Conservation (phyloP, 306 rosid species). For the Acmispon strigosus region DNA sequence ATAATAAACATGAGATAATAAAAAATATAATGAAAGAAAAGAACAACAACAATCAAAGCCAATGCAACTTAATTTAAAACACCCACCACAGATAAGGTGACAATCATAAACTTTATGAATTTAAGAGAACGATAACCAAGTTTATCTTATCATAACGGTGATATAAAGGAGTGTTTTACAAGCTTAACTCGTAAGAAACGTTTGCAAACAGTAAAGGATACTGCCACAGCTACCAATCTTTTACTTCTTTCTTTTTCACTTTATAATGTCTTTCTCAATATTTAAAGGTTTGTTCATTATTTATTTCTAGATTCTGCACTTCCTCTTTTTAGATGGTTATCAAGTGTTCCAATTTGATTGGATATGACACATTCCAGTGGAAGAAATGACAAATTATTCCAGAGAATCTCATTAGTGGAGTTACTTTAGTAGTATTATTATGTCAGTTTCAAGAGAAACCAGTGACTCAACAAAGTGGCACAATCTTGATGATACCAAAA, state of each 20-base stretch:
- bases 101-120: not conserved
- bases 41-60: not conserved
- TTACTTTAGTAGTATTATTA: not conserved
- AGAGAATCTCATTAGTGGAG: constrained; percentile 19
- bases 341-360: constrained; percentile 8
- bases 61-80: not conserved
- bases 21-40: not conserved
- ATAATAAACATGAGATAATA: not conserved
- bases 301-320: constrained; percentile 15
- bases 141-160: not conserved
- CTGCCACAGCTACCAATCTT: not conserved
- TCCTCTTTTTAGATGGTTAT: constrained; percentile 6
- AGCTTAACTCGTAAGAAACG: not conserved
- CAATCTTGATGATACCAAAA: not conserved
- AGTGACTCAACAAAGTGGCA: not conserved
- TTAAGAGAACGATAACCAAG: not conserved
- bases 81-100: not conserved
- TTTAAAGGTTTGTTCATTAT: constrained; percentile 1
- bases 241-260: not conserved
- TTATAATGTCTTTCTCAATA: constrained; percentile 1
- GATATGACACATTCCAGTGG: constrained; percentile 35
- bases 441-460: constrained; percentile 8
- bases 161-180: not conserved
- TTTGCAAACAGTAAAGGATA: not conserved
- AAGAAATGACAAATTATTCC: constrained; percentile 23